Evolutionary conservation across 1,284 basidiomycete genomes (phyloP).

Genomic region (Erythrobasidium hasegawianum): DNA sequence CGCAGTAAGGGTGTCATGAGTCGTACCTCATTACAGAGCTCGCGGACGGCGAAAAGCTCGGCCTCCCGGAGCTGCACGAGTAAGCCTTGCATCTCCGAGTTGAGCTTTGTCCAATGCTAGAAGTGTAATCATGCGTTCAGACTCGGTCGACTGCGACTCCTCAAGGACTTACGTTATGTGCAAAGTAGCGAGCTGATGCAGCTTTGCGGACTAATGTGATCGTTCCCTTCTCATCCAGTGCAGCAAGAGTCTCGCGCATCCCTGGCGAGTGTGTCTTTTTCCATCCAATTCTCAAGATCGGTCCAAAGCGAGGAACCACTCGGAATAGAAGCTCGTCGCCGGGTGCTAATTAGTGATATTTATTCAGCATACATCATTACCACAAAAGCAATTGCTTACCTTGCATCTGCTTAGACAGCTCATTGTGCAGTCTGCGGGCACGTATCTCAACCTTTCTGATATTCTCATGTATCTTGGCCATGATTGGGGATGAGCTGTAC

Average conservation of each 20-base stretch:
- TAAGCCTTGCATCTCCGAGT: slow-evolving; percentile 33
- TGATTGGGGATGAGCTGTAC: slow-evolving; percentile 19
- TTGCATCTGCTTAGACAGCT: slow-evolving; percentile 22
- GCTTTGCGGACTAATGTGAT: slow-evolving; percentile 15
- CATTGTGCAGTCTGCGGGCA: slow-evolving; percentile 11
- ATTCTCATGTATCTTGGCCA: slow-evolving; percentile 12
- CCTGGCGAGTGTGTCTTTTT: slow-evolving; percentile 12
- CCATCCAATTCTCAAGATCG: slow-evolving; percentile 20
- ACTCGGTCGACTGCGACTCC: not conserved
- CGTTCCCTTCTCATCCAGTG: slow-evolving; percentile 21
- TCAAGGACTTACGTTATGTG: slow-evolving; percentile 9
- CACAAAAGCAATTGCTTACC: slow-evolving; percentile 13
- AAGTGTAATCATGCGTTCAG: not conserved
- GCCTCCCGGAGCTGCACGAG: slow-evolving; percentile 33
- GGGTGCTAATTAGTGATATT: too few relatives aligned
- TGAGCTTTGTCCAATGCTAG: slow-evolving; percentile 33
- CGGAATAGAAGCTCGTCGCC: slow-evolving; percentile 11
- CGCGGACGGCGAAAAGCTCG: slow-evolving; percentile 33
- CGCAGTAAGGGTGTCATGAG: not conserved
- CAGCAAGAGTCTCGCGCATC: slow-evolving; percentile 12
- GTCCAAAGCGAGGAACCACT: slow-evolving; percentile 27
- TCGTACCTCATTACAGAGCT: slow-evolving; percentile 34
- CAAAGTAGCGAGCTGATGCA: slow-evolving; percentile 10
- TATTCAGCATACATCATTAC: too few relatives aligned
- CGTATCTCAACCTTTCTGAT: slow-evolving; percentile 22